Evolutionary conservation across 2,329 filamentous ascomycete genomes (phyloP), one percentile per base, ranked within the genome.

Genomic region (Plectosphaerella sp.): DNA sequence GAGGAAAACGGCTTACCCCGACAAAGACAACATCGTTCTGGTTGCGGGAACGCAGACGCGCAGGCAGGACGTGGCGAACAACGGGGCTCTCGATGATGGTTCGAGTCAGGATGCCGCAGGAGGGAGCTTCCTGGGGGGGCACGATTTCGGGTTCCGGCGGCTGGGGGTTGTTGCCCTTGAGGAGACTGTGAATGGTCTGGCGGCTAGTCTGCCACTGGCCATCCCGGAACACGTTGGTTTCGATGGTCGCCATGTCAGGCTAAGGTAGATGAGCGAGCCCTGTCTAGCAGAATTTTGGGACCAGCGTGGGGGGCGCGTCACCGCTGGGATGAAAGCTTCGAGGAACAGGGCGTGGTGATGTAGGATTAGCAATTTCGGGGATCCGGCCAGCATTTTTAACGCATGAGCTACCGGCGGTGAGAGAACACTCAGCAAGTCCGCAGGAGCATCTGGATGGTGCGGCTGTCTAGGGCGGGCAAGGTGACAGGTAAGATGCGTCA

Each of bases 11-110:
- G 78, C 83, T 70, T 76, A 88, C 85, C 50, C 91, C 89, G 52
- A 99, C 79, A 61, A 96, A 91, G 37, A 92, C 86, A 57, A 97
- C 83, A 71, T 97, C 92, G 59, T 94, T 91, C 54, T 84, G 76
- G 43, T 77, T 69, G 49, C 77, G 75, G 51, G 85, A 85, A 53
- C 92, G 81, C 54, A 97, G 75, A 54, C 86, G 83, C n/a, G 86
- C 89, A 12, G 91, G 89, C 14, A 96, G 73, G 43, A 97, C 87
- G 74, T 82, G 88, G 63, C 87, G 86, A 52, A 87, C 79, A 36
- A 88, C 74, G 2, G 92, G 88, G 57, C 89, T 95, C 50, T 85
- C 80, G 48, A 93, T 75, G 28, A 96, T 67, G 0, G 92, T 96
- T 62, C 82, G 85, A 1, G 90, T 90, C 45, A 97, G 75, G 33